These are phyloP conservation scores for Wallacemonas sp. DNA, from an alignment of 208 protist genomes.

Conservation along the genomic window DNA sequence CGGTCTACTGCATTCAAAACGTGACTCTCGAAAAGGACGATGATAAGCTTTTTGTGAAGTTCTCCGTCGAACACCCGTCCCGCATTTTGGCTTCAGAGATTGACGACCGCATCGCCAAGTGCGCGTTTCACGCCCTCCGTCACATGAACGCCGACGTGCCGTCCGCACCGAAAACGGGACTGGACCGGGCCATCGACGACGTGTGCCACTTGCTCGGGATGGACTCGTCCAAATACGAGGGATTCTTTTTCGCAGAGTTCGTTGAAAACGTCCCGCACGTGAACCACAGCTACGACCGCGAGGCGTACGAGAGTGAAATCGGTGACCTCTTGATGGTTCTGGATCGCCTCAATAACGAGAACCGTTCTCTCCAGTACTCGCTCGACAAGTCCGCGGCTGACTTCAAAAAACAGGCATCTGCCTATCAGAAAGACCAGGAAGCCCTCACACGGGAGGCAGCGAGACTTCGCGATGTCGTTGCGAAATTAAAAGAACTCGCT, in stretches of 20 bases:
- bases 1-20: constrained; percentile 36
- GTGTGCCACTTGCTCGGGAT: constrained; percentile 36
- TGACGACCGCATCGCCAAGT: constrained; percentile 27
- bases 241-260: constrained; percentile 47
- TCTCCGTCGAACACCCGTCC: constrained; percentile 37
- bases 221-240: constrained; percentile 37
- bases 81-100: constrained; percentile 28
- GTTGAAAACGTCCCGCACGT: constrained; percentile 35
- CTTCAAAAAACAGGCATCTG: constrained; percentile 44
- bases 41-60: constrained; percentile 32
- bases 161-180: constrained; percentile 33
- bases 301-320: constrained; percentile 75
- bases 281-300: constrained; percentile 40
- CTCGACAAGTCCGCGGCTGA: constrained; percentile 44
- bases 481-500: constrained; percentile 45
- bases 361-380: constrained; percentile 50
- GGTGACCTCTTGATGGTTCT: constrained; percentile 53
- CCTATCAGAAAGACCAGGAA: constrained; percentile 48
- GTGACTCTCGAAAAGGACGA: constrained; percentile 14
- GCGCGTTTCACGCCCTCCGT: constrained; percentile 38
- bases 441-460: constrained; percentile 32
- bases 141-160: constrained; percentile 28
- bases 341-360: constrained; percentile 58
- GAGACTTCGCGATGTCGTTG: constrained; percentile 44
- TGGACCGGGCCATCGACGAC: constrained; percentile 51